A percentile compares a stretch with the other conserved stretches of the same genome.
These are phyloP conservation scores for Pezizomycotina sp. DNA, from an alignment of 2,329 filamentous ascomycete species.

Conservation along the genomic window DNA sequence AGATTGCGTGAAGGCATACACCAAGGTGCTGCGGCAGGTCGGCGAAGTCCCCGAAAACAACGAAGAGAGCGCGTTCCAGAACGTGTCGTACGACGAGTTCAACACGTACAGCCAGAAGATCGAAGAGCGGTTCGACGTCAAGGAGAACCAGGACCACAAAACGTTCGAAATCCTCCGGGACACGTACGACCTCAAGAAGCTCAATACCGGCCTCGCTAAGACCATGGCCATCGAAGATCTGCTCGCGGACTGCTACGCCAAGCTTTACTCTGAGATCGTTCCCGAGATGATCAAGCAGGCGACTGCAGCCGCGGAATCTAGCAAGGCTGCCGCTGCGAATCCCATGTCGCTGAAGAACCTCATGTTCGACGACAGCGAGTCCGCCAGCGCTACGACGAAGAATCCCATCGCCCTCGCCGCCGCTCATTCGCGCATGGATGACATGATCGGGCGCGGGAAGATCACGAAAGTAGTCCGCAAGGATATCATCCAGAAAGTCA, in stretches of 20 bases:
- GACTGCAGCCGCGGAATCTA: constrained; percentile 34
- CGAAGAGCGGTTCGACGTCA: constrained; percentile 34
- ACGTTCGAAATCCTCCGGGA: constrained; percentile 49
- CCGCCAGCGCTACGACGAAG: constrained; percentile 7
- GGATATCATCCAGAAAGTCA: constrained; percentile 23
- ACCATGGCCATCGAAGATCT: constrained; percentile 73
- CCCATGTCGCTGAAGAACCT: constrained; percentile 25
- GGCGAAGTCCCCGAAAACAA: constrained; percentile 43
- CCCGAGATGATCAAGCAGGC: constrained; percentile 37
- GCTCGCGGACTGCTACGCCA: constrained; percentile 77
- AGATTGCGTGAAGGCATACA: constrained; percentile 41
- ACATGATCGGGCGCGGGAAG: constrained; percentile 22
- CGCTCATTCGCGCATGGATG: constrained; percentile 21
- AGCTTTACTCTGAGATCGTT: constrained; percentile 52
- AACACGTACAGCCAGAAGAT: constrained; percentile 41
- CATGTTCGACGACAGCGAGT: constrained; percentile 16
- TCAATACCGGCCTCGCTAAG: constrained; percentile 82
- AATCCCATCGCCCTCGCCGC: constrained; percentile 17
- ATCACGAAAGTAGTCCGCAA: constrained; percentile 22
- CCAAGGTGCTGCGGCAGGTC: constrained; percentile 41
- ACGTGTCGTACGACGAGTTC: constrained; percentile 49
- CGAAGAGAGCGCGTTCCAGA: constrained; percentile 49
- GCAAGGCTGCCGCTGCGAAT: constrained; percentile 27
- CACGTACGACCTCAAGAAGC: constrained; percentile 51
- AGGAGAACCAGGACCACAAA: constrained; percentile 23